Evolutionary conservation across 1,284 basidiomycete species (phyloP), one percentile per base, ranked within the genome.

Genomic region (Lignosus rhinocerotis): DNA sequence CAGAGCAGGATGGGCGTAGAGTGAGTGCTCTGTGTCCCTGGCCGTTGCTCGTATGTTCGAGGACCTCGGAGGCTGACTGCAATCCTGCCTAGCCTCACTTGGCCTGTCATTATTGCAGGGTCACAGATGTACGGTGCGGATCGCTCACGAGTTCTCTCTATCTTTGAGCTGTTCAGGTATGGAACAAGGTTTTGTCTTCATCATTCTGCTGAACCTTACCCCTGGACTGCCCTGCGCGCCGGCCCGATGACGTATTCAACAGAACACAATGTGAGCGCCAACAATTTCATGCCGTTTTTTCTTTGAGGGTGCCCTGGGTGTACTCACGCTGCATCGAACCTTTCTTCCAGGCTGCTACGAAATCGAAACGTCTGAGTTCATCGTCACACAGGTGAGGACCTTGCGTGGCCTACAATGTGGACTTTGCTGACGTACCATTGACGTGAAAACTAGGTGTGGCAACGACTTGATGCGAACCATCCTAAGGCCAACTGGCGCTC

Each of bases 91-190:
- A 76, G 76, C 56, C 69, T 79, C 56, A 78, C 74, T 49, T 78
- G 77, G 78, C 77, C 75, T 19, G 75, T 76, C 49, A 76, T 79
- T 62, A 78, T 78, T 41, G 76, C 77, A 42, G 77, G 76, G n/a
- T 77, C 73, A 44, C 76, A 78, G 60, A 68, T 75, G 34, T 72
- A 71, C 30, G 72, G 74, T 44, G 60, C 68, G 11, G 67, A 72
- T 36, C 71, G 76, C 57, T 61, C 73, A 61, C 75, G 74, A 74
- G 73, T 79, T 3, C 62, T 75, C 43, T 75, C 76, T 33, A 69
- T 76, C 51, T 76, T 80, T 21, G 75, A 79, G 64, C 72, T 72
- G 2, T 79, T 79, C 73, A 76, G 78, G 76, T 77, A 62, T 64
- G 75, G 68, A 49, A 42, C 56, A 43, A 51, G 39, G 44, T 45